A percentile compares a stretch with the other conserved stretches of the same genome.
These are phyloP conservation scores for Pseudotulostoma volvatum DNA, from an alignment of 495 filamentous ascomycete species.

Conservation along the genomic window DNA sequence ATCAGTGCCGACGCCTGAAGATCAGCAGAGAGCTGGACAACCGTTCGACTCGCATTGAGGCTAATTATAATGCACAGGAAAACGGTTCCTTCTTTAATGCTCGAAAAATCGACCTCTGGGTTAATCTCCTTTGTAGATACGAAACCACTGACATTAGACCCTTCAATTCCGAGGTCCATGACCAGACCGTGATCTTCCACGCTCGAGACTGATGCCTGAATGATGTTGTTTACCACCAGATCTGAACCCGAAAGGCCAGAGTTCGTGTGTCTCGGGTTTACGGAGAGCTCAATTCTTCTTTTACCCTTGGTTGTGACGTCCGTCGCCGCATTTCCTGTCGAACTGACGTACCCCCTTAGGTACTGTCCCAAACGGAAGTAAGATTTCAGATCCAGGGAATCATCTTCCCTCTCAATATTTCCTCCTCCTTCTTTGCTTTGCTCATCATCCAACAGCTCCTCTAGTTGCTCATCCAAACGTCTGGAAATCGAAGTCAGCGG, in stretches of 20 bases:
- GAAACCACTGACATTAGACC: constrained; percentile 56
- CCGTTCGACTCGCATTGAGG: constrained; percentile 58
- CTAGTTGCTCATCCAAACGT: constrained; percentile 47
- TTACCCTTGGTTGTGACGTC: constrained; percentile 50
- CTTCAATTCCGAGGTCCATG: constrained; percentile 74
- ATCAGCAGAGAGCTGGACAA: constrained; percentile 73
- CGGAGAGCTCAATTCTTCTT: constrained; percentile 67
- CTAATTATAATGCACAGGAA: constrained; percentile 69
- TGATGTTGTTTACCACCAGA: constrained; percentile 49
- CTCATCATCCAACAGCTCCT: constrained; percentile 42
- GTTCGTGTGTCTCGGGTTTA: constrained; percentile 64
- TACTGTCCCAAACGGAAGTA: constrained; percentile 80
- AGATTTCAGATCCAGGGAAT: constrained; percentile 49
- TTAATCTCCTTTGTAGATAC: constrained; percentile 76
- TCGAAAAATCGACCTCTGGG: constrained; percentile 35
- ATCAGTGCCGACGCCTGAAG: constrained; percentile 46
- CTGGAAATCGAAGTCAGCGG: constrained; percentile 82
- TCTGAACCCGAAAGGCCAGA: constrained; percentile 50
- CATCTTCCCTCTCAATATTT: constrained; percentile 26
- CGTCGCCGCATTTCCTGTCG: constrained; percentile 37
- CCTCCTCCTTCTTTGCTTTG: constrained; percentile 39
- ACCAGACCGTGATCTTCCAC: constrained; percentile 90
- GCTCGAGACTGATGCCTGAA: constrained; percentile 79
- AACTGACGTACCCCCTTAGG: constrained; percentile 67
- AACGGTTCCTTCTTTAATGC: constrained; percentile 62